phyloP scores from a whole-genome alignment of 2,329 filamentous ascomycete genomes.

The Fusarium sp. region DNA sequence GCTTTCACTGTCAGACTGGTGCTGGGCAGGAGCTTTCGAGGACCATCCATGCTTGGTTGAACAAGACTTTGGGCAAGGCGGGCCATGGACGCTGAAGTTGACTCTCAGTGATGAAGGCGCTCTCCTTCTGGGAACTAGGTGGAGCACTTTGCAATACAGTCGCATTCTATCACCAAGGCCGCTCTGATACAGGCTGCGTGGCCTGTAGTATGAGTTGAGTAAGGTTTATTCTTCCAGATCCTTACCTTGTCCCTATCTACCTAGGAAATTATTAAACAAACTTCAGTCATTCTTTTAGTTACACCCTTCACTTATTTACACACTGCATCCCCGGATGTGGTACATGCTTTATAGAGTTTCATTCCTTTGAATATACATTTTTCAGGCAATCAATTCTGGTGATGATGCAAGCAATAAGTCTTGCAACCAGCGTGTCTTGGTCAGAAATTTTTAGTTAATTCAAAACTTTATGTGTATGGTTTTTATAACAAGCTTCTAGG shows the following conservation, averaged over 20 bases:
- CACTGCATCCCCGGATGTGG: background rate
- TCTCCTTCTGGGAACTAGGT: background rate
- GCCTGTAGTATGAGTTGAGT: background rate
- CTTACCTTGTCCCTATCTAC: background rate
- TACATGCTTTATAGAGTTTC: background rate
- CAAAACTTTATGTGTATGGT: background rate
- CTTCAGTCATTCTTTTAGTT: background rate
- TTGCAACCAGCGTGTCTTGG: background rate
- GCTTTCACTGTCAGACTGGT: conserved; percentile 28
- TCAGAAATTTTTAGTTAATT: background rate
- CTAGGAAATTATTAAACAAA: background rate
- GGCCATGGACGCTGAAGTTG: background rate
- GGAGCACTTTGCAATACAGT: background rate
- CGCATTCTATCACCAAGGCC: background rate
- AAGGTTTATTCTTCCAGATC: background rate
- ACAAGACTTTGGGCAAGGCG: conserved; percentile 2
- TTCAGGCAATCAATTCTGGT: no score
- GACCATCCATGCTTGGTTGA: conserved; percentile 22
- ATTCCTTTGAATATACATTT: background rate
- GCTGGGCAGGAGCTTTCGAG: conserved; percentile 21
- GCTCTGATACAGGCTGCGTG: background rate
- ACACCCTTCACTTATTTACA: no score
- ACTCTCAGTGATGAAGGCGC: background rate
- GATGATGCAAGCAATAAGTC: background rate
- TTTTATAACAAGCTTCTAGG: background rate